Base-by-base conservation (phyloP, 768 basidiomycete genomes). In the Kwoniella europaea region DNA sequence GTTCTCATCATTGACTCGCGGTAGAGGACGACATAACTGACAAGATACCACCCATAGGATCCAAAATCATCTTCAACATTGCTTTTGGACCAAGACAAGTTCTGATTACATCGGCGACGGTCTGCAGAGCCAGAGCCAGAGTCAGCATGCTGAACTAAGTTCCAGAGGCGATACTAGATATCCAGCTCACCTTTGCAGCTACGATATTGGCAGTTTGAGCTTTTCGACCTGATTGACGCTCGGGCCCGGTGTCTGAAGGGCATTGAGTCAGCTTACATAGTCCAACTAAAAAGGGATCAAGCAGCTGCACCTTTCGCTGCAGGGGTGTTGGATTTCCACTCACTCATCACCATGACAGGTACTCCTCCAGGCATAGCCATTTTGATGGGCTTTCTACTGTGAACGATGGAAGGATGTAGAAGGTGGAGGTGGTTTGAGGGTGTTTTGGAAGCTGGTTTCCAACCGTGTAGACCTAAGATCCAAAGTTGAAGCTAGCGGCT, bases 21-120 rank as follows among this genome's bases (percentile, higher is more conserved):
- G 50, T 20, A 41, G 43, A 35, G 20, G 5, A 24, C 22, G 24
- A 27, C 15, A 35, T 10, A 13, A 79, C 86, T 72, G 68, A 96
- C 96, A 98, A 81, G 77, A 99, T 98, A 65, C 97, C 97, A 63
- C 97, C 97, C 97, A 99, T 98, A 1, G 95, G 95, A 71, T 98
- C 96, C 55, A 98, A 85, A 76, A 98, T 97, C 97, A 99, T 98
- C 87, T 98, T 99, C 63, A 98, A 86, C 97, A 98, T 98, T 53
- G 97, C 90, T 81, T 97, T 96, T 0, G 96, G 96, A 1, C 95
- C 97, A 44, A 98, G 84, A 88, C 97, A 98, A 72, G 96, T 98
- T 71, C 96, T 85, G 77, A 98, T 98, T 4, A 99, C 95, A 87
- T 98, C 97, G 72, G 96, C 94, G 0, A 98, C 24, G 24, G 24